These are phyloP conservation scores for Iberis amara DNA, from an alignment of 441 rosid genomes.

Conservation along the genomic window DNA sequence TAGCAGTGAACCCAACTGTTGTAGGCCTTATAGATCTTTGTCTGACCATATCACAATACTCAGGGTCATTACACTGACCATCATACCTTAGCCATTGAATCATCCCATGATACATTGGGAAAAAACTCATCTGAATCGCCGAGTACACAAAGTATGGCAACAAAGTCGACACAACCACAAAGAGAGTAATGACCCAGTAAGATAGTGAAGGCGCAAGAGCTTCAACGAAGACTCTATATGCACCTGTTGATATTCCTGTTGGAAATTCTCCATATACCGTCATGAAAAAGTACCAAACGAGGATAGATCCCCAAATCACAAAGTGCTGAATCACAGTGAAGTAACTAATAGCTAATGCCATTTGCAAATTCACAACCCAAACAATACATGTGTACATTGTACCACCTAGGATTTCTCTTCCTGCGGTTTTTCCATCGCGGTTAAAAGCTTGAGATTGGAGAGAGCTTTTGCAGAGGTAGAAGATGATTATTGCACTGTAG, in stretches of 20 bases:
- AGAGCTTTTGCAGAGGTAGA: conserved; percentile 46
- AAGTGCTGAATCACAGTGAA: conserved; percentile 57
- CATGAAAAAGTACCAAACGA: conserved; percentile 52
- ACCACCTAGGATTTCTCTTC: conserved; percentile 42
- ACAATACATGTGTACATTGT: conserved; percentile 58
- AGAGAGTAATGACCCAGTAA: conserved; percentile 47
- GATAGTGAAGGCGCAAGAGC: conserved; percentile 54
- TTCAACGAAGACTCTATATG: conserved; percentile 52
- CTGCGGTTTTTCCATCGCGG: conserved; percentile 38
- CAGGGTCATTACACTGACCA: conserved; percentile 45
- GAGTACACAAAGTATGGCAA: conserved; percentile 48
- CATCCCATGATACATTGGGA: conserved; percentile 66
- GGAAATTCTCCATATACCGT: conserved; percentile 42
- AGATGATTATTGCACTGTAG: conserved; percentile 38
- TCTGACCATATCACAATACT: conserved; percentile 51
- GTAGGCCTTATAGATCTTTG: conserved; percentile 55
- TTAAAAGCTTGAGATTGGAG: conserved; percentile 49
- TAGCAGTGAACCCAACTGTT: conserved; percentile 57
- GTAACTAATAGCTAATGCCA: conserved; percentile 51
- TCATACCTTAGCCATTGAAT: conserved; percentile 62
- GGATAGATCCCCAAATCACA: conserved; percentile 50
- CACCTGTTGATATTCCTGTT: conserved; percentile 34
- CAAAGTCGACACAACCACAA: conserved; percentile 37
- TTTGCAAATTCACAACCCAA: conserved; percentile 56
- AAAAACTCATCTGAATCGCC: conserved; percentile 53